Base-by-base conservation (phyloP, 176 grass and related monocot genomes). In the Triticum urartu region DNA sequence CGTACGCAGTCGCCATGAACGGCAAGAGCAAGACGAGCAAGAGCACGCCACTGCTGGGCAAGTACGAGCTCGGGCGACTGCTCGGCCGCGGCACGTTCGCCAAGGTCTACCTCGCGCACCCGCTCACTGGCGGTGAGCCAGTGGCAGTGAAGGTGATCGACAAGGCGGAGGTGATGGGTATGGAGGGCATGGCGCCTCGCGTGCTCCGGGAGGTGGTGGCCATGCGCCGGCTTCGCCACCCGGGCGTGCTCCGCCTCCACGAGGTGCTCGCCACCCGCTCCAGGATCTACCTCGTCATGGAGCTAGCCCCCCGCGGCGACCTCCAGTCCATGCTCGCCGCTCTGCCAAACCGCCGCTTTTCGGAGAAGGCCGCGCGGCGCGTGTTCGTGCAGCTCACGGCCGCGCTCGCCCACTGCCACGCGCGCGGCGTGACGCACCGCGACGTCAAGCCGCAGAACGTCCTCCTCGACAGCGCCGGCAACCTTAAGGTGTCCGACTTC, bases 391-490 rank as follows among this genome's bases (percentile, higher is more conserved):
- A 98, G 93, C 93, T 95, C 63, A 86, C 81, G 30, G 77, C 77
- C 2, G 91, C 93, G 42, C 89, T 98, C 36, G 17, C 83, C 28
- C 91, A 93, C 88, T 92, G 91, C 87, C 93, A 95, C 81, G 86
- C 78, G 9, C 89, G 86, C 73, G 95, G 91, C 75, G 93, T 95
- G 11, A 58, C 88, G n/a, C 93, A 93, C 84, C 91, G 91, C 24
- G 93, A 98, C 74, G 68, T 98, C 68, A 95, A 98, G 84, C 95
- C 91, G 10, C 91, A 98, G 83, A 95, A 98, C 87, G 78, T 95
- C 18, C 90, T 97, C 85, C 80, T 98, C 39, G 81, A 82, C 83
- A 67, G 30, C 32, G 68, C 78, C 74, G 91, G 89, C 26, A 73
- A 38, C 50, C 77, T 98, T 38, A 95, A 98, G 90, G 72, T 93